Percentiles rank a stretch among this genome's conserved stretches.
Evolutionary conservation across 2,329 filamentous ascomycete genomes (phyloP).

Genomic region (Exserohilum turcica): DNA sequence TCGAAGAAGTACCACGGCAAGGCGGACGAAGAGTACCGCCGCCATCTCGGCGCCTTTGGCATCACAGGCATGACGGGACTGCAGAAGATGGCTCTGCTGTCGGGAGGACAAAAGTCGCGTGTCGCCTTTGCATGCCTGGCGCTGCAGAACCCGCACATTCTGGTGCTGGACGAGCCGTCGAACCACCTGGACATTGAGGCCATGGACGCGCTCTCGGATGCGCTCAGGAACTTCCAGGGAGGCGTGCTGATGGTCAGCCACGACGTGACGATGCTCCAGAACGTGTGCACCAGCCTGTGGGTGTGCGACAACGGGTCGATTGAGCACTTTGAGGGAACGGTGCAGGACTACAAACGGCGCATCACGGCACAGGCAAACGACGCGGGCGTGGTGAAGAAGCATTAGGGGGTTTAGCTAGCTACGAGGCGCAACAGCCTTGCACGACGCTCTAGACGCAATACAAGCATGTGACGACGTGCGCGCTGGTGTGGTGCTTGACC

Average conservation of each 20-base stretch:
- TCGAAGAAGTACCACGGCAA: constrained; percentile 86
- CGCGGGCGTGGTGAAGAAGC: constrained; percentile 76
- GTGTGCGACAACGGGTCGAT: constrained; percentile 94
- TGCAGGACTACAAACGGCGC: constrained; percentile 96
- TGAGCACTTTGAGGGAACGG: constrained; percentile 93
- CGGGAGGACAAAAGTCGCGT: constrained; percentile 97
- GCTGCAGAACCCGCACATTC: constrained; percentile 90
- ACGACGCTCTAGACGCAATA: neutral
- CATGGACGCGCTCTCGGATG: constrained; percentile 91
- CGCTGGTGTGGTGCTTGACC: constrained; percentile 9
- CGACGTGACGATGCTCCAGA: constrained; percentile 98
- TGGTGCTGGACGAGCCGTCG: constrained; percentile 96
- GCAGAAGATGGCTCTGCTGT: constrained; percentile 92
- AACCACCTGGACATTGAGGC: constrained; percentile 99
- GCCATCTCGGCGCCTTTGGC: constrained; percentile 85
- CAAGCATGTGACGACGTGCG: neutral
- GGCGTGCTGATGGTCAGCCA: constrained; percentile 98
- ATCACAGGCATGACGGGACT: constrained; percentile 93
- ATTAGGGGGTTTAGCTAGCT: constrained; percentile 36
- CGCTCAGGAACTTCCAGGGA: constrained; percentile 84
- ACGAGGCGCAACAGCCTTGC: neutral
- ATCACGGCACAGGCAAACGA: constrained; percentile 88
- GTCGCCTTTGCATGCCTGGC: constrained; percentile 98
- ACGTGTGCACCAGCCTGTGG: constrained; percentile 92
- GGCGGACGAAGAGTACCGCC: constrained; percentile 94